Conservation (phyloP, 1,284 basidiomycete genomes). For the Fomitopsis betulina region DNA sequence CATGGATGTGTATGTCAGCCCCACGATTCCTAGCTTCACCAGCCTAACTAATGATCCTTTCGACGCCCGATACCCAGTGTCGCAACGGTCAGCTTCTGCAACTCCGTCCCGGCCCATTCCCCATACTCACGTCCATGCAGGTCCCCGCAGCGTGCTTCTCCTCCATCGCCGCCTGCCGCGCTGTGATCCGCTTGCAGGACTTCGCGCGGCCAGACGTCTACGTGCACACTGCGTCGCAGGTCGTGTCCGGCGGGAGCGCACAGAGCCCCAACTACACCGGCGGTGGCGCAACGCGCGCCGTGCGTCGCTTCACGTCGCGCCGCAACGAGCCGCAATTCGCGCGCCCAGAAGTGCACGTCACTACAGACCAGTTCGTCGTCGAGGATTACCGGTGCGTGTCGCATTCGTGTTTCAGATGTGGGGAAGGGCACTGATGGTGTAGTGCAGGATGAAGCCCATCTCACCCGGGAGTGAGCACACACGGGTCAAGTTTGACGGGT, state of each 20-base stretch:
- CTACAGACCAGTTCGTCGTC: conserved; percentile 54
- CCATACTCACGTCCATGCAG: conserved; percentile 32
- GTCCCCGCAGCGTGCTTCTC: conserved; percentile 58
- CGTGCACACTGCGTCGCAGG: conserved; percentile 40
- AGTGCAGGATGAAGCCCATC: not conserved
- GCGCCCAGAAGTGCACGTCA: conserved; percentile 54
- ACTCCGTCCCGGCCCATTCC: not conserved
- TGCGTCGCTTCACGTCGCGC: conserved; percentile 13
- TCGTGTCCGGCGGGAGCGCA: conserved; percentile 21
- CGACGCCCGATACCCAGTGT: conserved; percentile 17
- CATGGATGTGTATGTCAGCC: conserved; percentile 59
- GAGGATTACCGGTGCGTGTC: conserved; percentile 28
- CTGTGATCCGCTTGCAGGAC: conserved; percentile 58
- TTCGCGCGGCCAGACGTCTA: conserved; percentile 44
- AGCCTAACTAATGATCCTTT: not conserved
- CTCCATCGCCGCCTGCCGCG: conserved; percentile 60
- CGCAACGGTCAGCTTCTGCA: conserved; percentile 23
- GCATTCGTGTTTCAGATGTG: not conserved
- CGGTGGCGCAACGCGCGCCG: not conserved
- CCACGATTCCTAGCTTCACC: not conserved
- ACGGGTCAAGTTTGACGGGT: conserved; percentile 1
- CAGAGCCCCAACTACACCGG: not conserved
- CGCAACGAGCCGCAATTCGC: conserved; percentile 16
- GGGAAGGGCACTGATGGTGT: not conserved
- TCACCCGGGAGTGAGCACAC: not conserved